These are phyloP conservation scores for Magnusiomyces sp. DNA, from an alignment of 1,139 yeast genomes.

Conservation along the genomic window DNA sequence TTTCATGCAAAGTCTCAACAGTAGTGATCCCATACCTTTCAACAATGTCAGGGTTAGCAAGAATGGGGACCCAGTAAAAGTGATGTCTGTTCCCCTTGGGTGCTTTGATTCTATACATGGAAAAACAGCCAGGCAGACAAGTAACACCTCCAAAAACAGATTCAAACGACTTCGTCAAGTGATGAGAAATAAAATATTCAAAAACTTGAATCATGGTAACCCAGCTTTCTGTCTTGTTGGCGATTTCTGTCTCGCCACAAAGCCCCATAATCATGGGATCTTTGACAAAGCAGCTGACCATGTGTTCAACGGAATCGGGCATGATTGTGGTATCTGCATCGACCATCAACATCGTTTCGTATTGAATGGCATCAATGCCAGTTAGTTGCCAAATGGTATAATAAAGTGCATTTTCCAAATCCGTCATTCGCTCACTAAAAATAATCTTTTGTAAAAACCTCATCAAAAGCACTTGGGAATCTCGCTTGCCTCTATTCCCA, in stretches of 20 bases:
- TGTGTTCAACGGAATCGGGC: slow-evolving; percentile 27
- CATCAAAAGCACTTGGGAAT: slow-evolving; percentile 32
- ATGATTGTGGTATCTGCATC: slow-evolving; percentile 33
- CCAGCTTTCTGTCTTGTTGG: slow-evolving; percentile 30
- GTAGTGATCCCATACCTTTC: slow-evolving; percentile 29
- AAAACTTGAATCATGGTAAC: slow-evolving; percentile 34
- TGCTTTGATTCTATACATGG: slow-evolving; percentile 37
- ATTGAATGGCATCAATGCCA: slow-evolving; percentile 27
- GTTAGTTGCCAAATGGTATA: slow-evolving; percentile 27
- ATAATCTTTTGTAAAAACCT: slow-evolving; percentile 33
- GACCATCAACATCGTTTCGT: slow-evolving; percentile 31
- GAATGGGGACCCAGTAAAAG: slow-evolving; percentile 66
- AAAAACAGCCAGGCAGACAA: slow-evolving; percentile 34
- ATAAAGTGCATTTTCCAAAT: slow-evolving; percentile 30
- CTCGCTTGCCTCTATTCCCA: slow-evolving; percentile 34
- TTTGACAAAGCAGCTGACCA: slow-evolving; percentile 27
- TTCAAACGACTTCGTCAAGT: slow-evolving; percentile 32
- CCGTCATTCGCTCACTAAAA: slow-evolving; percentile 30
- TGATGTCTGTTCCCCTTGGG: slow-evolving; percentile 38
- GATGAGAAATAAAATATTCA: slow-evolving; percentile 33
- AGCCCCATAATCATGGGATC: slow-evolving; percentile 31
- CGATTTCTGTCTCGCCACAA: slow-evolving; percentile 32
- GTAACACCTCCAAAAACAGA: slow-evolving; percentile 34
- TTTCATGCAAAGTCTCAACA: slow-evolving; percentile 30
- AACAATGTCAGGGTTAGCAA: slow-evolving; percentile 31